Base-by-base conservation (phyloP, 805 yeast species). In the Groenewaldozyma tartarivorans region DNA sequence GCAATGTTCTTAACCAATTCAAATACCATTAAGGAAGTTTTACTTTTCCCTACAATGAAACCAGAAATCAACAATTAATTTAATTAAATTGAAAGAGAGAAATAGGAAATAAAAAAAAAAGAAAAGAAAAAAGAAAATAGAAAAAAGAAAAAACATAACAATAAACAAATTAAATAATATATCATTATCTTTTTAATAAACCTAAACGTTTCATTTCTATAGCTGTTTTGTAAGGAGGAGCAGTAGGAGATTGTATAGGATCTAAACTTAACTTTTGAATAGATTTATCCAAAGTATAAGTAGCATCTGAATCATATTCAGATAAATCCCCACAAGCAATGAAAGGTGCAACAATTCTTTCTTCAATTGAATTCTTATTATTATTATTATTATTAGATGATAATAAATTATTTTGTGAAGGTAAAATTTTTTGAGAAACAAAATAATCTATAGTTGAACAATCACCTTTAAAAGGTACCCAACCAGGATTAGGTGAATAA, bases 1-100 rank as follows among this genome's bases (percentile, higher is more conserved):
- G 87, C 96, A 60, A 90, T 90, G 98, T 92, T 92, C 73, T 77
- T 92, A 70, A 92, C 97, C 48, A 79, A 92, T 67, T 84, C 95
- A 44, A 83, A 87, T 72, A 84, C 96, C 53, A 90, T 90, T 60
- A 86, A 96, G 79, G 98, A 90, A 72, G 97, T 90, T 37, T 73
- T 90, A 54, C 71, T 92, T 64, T 90, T 90, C 94, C 98, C 98
- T 66, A 88, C 97, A 48, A 85, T 90, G 77, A 92, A 88, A 73
- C 98, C 97, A 35, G 98, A 92, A 60, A 74, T 66, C 48, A 54
- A 56, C 38, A 52, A 53, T 45, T 52, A 52, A 29, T 20, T 32
- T 27, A 32, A 34, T 35, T 17, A 29, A 17, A 36, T 29, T 33
- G 39, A 36, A 7, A 26, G 33, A 9, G 32, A 35, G 38, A 35